Base-by-base conservation (phyloP, 495 filamentous ascomycete species). In the Aspergillus carlsbadensis region DNA sequence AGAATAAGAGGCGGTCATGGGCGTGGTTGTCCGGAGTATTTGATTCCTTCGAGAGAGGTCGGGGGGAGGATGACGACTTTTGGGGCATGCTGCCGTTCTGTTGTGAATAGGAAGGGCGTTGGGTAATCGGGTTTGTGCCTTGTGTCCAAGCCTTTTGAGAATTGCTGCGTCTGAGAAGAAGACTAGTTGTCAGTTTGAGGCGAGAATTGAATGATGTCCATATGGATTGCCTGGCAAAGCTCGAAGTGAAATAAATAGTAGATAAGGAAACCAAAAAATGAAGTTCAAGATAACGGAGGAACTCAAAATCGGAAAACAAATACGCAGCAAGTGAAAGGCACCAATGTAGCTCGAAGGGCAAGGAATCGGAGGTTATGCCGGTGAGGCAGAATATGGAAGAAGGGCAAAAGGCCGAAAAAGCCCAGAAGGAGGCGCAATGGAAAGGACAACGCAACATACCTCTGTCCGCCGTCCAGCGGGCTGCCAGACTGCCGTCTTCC, bases 41-140 rank as follows among this genome's bases (percentile, higher is more conserved):
- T 22, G 77, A 74, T 55, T 85, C 84, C 64, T 77, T 76, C 29
- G 72, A 58, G 29, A 65, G 64, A 44, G 68, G 62, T 47, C 70
- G 75, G 50, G 78, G 71, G 10, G 74, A 68, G 21, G 67, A 69
- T 22, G 73, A 63, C 41, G 78, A 74, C 40, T 68, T 70, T 49
- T 77, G 60, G 54, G 73, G 64, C 63, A 75, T 72, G 49, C 74
- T 79, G 61, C 83, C 83, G 70, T 86, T 85, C 43, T 76, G 75
- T 49, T 76, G 77, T 43, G 69, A 64, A 49, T 74, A 63, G 17
- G 80, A 78, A 33, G 77, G 68, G 52, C 80, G 75, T 63, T 88
- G 85, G 14, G 80, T 87, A 65, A 87, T 81, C 29, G 85, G 83
- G 64, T 88, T 88, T 57, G 81, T 78, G 53, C 81, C 82, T 62